Conservation (phyloP, 1,139 yeast species). For the Candida sojae region DNA sequence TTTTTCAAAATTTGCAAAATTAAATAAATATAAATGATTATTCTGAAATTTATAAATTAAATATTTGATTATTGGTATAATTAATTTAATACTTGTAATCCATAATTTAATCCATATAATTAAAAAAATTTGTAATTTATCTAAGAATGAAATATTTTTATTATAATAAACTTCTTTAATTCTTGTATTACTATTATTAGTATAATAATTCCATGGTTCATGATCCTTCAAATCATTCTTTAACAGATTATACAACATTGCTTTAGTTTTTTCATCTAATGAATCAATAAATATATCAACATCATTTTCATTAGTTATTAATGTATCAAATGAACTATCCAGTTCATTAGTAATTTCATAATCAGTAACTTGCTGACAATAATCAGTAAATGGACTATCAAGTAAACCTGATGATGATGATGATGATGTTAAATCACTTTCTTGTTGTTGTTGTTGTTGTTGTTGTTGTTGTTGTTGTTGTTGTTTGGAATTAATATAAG, state of each 20-base stretch:
- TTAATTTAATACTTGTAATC: slow-evolving; percentile 26
- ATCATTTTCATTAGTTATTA: slow-evolving; percentile 14
- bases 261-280: slow-evolving; percentile 27
- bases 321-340: no score
- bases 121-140: slow-evolving; percentile 31
- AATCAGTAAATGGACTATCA: slow-evolving; percentile 6
- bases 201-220: no score
- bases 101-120: slow-evolving; percentile 31
- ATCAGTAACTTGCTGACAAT: neutral
- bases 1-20: slow-evolving; percentile 34
- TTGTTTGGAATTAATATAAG: slow-evolving; percentile 11
- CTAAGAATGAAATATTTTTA: slow-evolving; percentile 19
- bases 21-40: slow-evolving; percentile 37
- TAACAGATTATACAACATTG: slow-evolving; percentile 21
- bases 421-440: no score
- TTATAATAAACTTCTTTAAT: slow-evolving; percentile 4
- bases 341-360: neutral
- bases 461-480: slow-evolving; percentile 4
- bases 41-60: slow-evolving; percentile 34
- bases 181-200: neutral
- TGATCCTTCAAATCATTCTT: slow-evolving; percentile 19
- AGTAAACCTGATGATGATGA: slow-evolving; percentile 3
- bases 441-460: slow-evolving; percentile 6
- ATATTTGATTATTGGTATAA: slow-evolving; percentile 33
- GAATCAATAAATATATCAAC: slow-evolving; percentile 24